Percentiles rank a stretch among this genome's conserved stretches.
phyloP scores from a whole-genome alignment of 1,284 basidiomycete genomes.

The Phenoliferia sp. region DNA sequence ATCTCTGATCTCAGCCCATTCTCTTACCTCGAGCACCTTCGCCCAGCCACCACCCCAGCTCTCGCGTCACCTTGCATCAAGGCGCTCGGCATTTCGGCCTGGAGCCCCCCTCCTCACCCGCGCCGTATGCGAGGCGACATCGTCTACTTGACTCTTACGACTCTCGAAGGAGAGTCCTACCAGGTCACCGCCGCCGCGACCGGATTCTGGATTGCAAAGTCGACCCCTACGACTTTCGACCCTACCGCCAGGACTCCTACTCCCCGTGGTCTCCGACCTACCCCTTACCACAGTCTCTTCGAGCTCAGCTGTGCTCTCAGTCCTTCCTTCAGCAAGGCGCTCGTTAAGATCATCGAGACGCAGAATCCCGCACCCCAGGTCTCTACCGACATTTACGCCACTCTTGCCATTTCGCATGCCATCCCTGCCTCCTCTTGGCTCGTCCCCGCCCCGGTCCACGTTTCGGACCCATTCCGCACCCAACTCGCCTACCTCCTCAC shows the following conservation, averaged over 20 bases:
- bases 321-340: constrained; percentile 41
- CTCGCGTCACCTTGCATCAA: constrained; percentile 40
- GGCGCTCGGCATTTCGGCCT: constrained; percentile 51
- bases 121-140: constrained; percentile 51
- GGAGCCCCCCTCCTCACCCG: constrained; percentile 54
- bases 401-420: constrained; percentile 50
- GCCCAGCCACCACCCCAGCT: constrained; percentile 10
- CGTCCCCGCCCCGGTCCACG: constrained; percentile 39
- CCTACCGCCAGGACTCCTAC: constrained; percentile 43
- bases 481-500: constrained; percentile 53
- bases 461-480: constrained; percentile 50
- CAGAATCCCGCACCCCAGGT: constrained; percentile 21
- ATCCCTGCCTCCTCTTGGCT: constrained; percentile 53
- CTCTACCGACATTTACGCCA: constrained; percentile 41
- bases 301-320: constrained; percentile 51
- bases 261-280: constrained; percentile 31
- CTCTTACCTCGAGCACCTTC: constrained; percentile 12
- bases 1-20: constrained; percentile 10
- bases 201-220: constrained; percentile 54
- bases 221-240: constrained; percentile 46
- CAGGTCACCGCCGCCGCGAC: constrained; percentile 51
- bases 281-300: constrained; percentile 49
- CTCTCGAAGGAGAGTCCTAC: constrained; percentile 53
- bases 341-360: constrained; percentile 40
- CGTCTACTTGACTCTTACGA: constrained; percentile 52